Percentiles rank a stretch among this genome's conserved stretches.
Conservation (phyloP, 768 basidiomycete genomes). For the Mycena epipterygia region DNA sequence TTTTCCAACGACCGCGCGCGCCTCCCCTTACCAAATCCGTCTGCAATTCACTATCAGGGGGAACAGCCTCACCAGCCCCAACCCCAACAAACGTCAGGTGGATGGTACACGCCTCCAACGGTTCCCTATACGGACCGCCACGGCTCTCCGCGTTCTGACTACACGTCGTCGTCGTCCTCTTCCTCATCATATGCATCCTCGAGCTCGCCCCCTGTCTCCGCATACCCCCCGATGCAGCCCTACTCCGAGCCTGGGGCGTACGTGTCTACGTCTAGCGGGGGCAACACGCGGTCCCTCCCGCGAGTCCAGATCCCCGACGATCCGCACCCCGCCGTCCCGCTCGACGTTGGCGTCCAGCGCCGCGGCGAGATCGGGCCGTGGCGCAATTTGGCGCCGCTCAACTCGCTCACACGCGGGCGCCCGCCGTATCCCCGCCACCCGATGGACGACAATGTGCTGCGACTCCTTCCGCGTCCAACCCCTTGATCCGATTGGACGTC, state of each 20-base stretch:
- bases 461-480: constrained; percentile 45
- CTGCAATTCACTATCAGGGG: background rate
- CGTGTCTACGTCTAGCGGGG: background rate
- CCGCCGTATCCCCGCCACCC: constrained; percentile 74
- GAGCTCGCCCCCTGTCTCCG: constrained; percentile 1
- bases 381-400: constrained; percentile 69
- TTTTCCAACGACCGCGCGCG: background rate
- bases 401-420: constrained; percentile 64
- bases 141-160: constrained; percentile 28
- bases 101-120: constrained; percentile 28
- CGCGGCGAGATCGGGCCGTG: constrained; percentile 45
- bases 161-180: constrained; percentile 23
- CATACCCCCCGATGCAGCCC: background rate
- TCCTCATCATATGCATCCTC: constrained; percentile 14
- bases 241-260: background rate
- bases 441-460: constrained; percentile 71
- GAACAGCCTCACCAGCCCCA: background rate
- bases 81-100: constrained; percentile 12
- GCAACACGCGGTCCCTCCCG: constrained; percentile 14
- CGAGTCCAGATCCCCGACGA: constrained; percentile 32
- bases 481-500: background rate
- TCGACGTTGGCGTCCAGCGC: constrained; percentile 32
- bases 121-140: constrained; percentile 23
- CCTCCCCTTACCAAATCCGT: background rate
- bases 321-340: constrained; percentile 19